Base-by-base conservation (phyloP, 768 basidiomycete genomes). In the Tylopilus sp. region DNA sequence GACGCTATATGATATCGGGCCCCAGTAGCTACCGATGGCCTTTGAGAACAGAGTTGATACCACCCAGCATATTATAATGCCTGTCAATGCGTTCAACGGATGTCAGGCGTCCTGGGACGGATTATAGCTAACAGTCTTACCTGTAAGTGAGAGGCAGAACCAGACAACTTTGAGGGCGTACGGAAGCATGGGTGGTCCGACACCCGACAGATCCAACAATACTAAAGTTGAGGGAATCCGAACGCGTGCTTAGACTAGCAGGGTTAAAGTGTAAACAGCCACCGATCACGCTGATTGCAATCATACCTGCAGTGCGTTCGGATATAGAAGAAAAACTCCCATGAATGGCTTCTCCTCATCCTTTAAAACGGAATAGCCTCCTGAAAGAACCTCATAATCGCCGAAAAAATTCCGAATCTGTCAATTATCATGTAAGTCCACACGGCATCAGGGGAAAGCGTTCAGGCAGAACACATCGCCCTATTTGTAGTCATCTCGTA, bases 101-200 rank as follows among this genome's bases (percentile, higher is more conserved):
- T 19, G 12, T 17, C 34, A 22, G 7, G 21, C 8, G n/a, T n/a
- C n/a, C n/a, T n/a, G n/a, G n/a, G 22, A 42, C 13, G 37, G 11
- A 21, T 17, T 4, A 37, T 26, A 36, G n/a, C n/a, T 25, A 24
- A 7, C 29, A 34, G 28, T 43, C 61, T 53, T 63, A 83, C 84
- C 83, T 58, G 76, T 70, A 21, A 82, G 57, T 14, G 83, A 84
- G 19, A 86, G 72, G 57, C 72, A 70, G 57, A 82, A 82, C 83
- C 83, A 86, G 43, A 71, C 70, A 40, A 79, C 69, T 70, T 79
- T 85, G 50, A 86, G 72, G 44, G 76, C 73, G 50, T 78, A 78
- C 19, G 80, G 73, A 31, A 85, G 74, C 84, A 85, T 85, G 33
- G 34, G 38, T 7, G 16, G 33, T 19, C 36, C 19, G 52, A 43